A percentile compares a stretch with the other conserved stretches of the same genome.
Evolutionary conservation across 2,329 filamentous ascomycete genomes (phyloP).

Genomic region (Waltergamsia citrina): DNA sequence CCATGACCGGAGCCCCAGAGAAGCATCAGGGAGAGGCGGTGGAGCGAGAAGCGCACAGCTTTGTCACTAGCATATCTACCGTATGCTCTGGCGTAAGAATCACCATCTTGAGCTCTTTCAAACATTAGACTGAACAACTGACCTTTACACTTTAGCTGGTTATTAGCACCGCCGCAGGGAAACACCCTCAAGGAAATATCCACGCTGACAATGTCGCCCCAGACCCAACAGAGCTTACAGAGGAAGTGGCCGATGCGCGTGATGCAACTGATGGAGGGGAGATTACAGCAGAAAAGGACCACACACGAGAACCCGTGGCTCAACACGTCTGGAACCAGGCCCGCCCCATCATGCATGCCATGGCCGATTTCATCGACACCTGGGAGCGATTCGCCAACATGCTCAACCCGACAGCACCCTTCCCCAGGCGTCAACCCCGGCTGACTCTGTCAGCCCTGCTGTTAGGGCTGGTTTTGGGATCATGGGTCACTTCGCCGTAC

Average conservation of each 20-base stretch:
- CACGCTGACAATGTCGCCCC: slow-evolving; percentile 43
- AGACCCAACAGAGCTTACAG: slow-evolving; percentile 29
- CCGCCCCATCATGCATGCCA: slow-evolving; percentile 56
- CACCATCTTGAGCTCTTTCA: not conserved
- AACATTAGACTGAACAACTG: not conserved
- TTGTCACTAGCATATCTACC: slow-evolving; percentile 57
- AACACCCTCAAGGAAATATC: slow-evolving; percentile 60
- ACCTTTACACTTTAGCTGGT: too few relatives aligned
- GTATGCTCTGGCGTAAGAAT: slow-evolving; percentile 21
- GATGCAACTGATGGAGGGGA: slow-evolving; percentile 35
- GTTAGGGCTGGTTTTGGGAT: slow-evolving; percentile 38
- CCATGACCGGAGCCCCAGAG: slow-evolving; percentile 72
- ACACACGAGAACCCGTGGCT: slow-evolving; percentile 71
- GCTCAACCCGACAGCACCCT: slow-evolving; percentile 54
- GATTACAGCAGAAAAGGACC: slow-evolving; percentile 43
- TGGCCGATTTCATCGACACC: slow-evolving; percentile 37
- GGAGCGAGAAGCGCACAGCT: slow-evolving; percentile 73
- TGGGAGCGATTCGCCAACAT: slow-evolving; percentile 45
- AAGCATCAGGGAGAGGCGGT: slow-evolving; percentile 77
- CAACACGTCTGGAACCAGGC: slow-evolving; percentile 70
- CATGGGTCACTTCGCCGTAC: slow-evolving; percentile 46
- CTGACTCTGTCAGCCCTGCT: slow-evolving; percentile 43
- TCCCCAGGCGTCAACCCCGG: slow-evolving; percentile 42
- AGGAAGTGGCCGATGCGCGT: slow-evolving; percentile 28
- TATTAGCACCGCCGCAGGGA: slow-evolving; percentile 65